Base-by-base conservation (phyloP, 2,329 filamentous ascomycete species). In the Fusarium euwallaceae region DNA sequence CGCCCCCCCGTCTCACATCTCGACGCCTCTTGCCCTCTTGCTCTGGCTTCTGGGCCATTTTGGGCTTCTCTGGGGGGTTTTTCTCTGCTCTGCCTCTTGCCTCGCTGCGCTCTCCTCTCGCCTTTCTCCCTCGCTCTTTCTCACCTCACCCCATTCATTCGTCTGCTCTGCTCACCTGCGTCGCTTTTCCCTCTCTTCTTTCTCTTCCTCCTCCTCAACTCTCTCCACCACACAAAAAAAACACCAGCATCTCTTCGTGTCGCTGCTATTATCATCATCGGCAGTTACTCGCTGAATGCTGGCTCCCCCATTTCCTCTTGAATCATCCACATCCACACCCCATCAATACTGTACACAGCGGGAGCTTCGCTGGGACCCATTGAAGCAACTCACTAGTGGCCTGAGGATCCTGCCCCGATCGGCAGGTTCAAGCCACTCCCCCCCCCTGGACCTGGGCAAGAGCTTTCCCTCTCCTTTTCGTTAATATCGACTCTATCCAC, bases 401-500 rank as follows among this genome's bases (percentile, higher is more conserved):
- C 78, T 77, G 73, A 80, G 78, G 78, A 80, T 76, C 79, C 77
- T 76, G 73, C 81, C 78, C 78, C 80, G 76, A 81, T 80, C 80
- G 81, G 79, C 80, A 80, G 78, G 78, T 78, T 80, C 75, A 75
- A 81, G 78, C 78, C 76, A 80, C 78, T 72, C 72, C 78, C 78
- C 45, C 37, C 76, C 79, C 69, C 72, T 71, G 78, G 70, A 67
- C 76, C 76, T 76, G 76, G 77, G 63, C 73, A 75, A 78, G 74
- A 78, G 76, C 78, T 78, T 78, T 78, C 75, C 71, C 76, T 82
- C 80, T 80, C 81, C 80, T 83, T 84, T 83, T 79, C 75, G 75
- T 80, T 82, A 80, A 81, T 82, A 82, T 83, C 81, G 78, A 79
- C 76, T 73, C 78, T 79, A 80, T 82, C 81, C 81, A 82, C 81